Evolutionary conservation across 1,139 yeast species (phyloP).

Genomic region (Geotrichum europaeum): DNA sequence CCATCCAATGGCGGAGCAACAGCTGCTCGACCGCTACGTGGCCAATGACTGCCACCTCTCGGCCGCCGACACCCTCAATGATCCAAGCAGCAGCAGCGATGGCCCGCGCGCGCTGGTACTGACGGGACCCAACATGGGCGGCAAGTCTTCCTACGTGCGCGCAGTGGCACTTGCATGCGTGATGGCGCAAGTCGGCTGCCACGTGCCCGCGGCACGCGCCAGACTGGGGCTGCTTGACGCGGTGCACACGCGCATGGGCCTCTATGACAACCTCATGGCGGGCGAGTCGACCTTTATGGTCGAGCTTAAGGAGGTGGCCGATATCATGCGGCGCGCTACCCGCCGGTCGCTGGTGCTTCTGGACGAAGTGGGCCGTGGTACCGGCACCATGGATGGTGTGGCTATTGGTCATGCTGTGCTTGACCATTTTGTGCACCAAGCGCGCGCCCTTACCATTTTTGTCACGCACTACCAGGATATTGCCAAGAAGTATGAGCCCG

Average conservation of each 20-base stretch:
- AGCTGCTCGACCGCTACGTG: constrained; percentile 46
- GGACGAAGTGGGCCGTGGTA: constrained; percentile 68
- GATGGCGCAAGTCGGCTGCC: constrained; percentile 89
- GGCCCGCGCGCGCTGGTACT: constrained; percentile 48
- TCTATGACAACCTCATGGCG: constrained; percentile 58
- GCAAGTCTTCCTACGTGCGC: constrained; percentile 63
- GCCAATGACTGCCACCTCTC: constrained; percentile 60
- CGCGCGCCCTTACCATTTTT: constrained; percentile 58
- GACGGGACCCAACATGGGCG: constrained; percentile 77
- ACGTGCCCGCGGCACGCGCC: constrained; percentile 61
- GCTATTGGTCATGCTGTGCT: constrained; percentile 78
- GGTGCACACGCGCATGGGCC: constrained; percentile 55
- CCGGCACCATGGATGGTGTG: constrained; percentile 86
- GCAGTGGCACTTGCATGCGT: constrained; percentile 56
- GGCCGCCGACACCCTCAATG: not conserved
- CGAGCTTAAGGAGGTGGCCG: constrained; percentile 61
- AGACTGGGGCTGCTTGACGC: constrained; percentile 55
- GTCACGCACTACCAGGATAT: constrained; percentile 86
- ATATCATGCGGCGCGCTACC: constrained; percentile 47
- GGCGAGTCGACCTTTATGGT: constrained; percentile 76
- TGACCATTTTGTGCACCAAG: constrained; percentile 48
- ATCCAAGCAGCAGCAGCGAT: constrained; percentile 26
- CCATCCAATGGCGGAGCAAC: constrained; percentile 72
- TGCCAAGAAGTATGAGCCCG: constrained; percentile 32
- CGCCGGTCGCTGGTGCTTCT: constrained; percentile 51